Evolutionary conservation across 2,329 filamentous ascomycete genomes (phyloP), one percentile per base, ranked within the genome.

Genomic region (Aureobasidium sp.): DNA sequence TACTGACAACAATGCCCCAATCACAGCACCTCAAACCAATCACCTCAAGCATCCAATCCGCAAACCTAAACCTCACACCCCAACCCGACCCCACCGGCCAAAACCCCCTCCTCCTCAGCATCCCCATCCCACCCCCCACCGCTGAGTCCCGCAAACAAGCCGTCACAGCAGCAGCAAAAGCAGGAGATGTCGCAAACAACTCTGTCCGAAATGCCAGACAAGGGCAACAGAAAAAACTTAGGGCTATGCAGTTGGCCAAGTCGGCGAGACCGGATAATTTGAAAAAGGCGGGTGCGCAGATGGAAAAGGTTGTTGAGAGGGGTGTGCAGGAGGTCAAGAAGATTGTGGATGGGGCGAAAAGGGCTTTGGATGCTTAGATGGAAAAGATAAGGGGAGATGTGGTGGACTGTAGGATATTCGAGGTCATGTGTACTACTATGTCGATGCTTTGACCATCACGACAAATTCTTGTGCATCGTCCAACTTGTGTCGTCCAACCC

Each of bases 91-190:
- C 78, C 1, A 80, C 82, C 60, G 67, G 77, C 5, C 73, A 77
- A 27, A 80, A 79, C 42, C 74, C 79, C 0, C 75, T 78, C n/a
- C 79, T 82, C 6, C 74, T 85, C 9, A 77, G 80, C 55, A 75
- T 85, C 20, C 79, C 80, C 22, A 78, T 85, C 27, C 82, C 82
- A 1, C 81, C 83, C 5, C 81, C 82, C 0, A 85, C 82, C 0
- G 82, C 80, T 55, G 82, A 84, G 65, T 77, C 78, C n/a, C 74
- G 80, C 29, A 75, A 77, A 51, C 68, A 68, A 5, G 74, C 73
- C 14, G 67, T 78, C 3, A 70, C 75, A 0, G 65, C 68, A 6
- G 76, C 79, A 11, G 68, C 69, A 7, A 77, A 76, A 64, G 76
- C 76, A 5, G 72, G 75, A 4, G 77, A 79, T 59, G 72, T 72